These are phyloP conservation scores for Sporisorium reilianum DNA, from an alignment of 1,284 basidiomycete genomes.

Conservation along the genomic window DNA sequence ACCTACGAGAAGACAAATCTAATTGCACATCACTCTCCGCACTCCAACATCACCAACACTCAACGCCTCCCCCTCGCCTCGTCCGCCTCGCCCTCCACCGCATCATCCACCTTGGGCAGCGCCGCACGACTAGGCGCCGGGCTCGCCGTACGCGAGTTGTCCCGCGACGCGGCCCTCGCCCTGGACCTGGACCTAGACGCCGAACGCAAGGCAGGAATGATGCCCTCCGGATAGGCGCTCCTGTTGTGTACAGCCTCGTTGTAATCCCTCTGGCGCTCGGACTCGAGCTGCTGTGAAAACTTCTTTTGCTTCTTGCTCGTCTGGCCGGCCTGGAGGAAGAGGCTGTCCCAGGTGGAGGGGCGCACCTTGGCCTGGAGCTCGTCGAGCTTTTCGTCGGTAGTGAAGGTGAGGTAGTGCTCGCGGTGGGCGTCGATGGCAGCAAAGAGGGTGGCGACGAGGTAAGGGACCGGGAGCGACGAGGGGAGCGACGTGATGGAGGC, in stretches of 20 bases:
- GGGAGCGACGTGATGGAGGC: conserved; percentile 22
- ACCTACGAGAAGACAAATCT: neutral
- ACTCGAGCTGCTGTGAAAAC: conserved; percentile 44
- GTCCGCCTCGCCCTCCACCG: neutral
- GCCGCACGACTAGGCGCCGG: conserved; percentile 14
- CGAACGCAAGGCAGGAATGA: conserved; percentile 32
- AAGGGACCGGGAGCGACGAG: conserved; percentile 19
- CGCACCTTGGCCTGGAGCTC: conserved; percentile 71
- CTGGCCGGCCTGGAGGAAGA: conserved; percentile 47
- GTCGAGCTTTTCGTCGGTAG: conserved; percentile 81
- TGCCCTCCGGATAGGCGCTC: conserved; percentile 36
- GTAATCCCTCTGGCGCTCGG: conserved; percentile 35
- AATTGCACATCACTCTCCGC: no score
- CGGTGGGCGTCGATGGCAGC: conserved; percentile 47
- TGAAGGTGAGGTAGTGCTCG: conserved; percentile 71
- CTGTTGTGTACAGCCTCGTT: conserved; percentile 43
- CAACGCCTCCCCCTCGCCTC: conserved; percentile 29
- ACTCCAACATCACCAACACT: neutral
- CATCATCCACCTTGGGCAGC: conserved; percentile 20
- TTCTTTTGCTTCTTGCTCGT: conserved; percentile 49
- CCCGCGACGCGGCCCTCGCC: conserved; percentile 14
- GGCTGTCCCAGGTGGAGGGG: conserved; percentile 47
- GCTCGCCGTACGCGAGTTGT: conserved; percentile 25
- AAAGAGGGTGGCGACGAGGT: conserved; percentile 38
- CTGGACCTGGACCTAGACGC: conserved; percentile 14